These are phyloP conservation scores for Artomyces pyxidatus DNA, from an alignment of 768 basidiomycete genomes.

Conservation along the genomic window DNA sequence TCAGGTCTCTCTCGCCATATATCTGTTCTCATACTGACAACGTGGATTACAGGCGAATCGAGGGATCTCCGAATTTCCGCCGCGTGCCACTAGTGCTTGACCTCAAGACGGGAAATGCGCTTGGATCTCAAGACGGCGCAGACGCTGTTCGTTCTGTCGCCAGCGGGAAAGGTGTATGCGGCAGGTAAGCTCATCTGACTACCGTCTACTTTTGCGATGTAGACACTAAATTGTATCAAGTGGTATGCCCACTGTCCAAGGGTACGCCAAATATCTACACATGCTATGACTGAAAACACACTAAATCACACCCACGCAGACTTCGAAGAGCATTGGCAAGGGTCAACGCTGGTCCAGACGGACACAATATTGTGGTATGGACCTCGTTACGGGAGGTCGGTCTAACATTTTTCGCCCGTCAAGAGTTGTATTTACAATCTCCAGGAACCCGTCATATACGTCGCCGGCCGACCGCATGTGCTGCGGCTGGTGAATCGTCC, in stretches of 20 bases:
- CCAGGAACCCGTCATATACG: constrained; percentile 89
- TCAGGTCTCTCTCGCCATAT: constrained; percentile 21
- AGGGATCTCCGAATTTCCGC: constrained; percentile 92
- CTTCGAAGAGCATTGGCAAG: constrained; percentile 69
- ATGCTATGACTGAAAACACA: no score
- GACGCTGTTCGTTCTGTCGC: constrained; percentile 32
- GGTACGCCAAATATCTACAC: no score
- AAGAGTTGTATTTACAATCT: constrained; percentile 9
- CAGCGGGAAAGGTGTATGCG: constrained; percentile 54
- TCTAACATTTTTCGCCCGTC: background rate
- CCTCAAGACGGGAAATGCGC: constrained; percentile 18
- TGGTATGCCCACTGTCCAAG: constrained; percentile 93
- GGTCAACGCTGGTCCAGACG: constrained; percentile 76
- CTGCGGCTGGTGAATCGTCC: constrained; percentile 82
- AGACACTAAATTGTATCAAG: constrained; percentile 34
- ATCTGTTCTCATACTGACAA: no score
- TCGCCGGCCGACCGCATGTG: constrained; percentile 83
- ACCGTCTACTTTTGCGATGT: background rate
- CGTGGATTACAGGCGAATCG: constrained; percentile 58
- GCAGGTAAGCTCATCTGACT: constrained; percentile 41
- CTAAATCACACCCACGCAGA: constrained; percentile 29
- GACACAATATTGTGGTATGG: constrained; percentile 76
- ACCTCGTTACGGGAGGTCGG: constrained; percentile 87
- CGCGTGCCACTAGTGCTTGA: constrained; percentile 58
- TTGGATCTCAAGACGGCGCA: constrained; percentile 24